Base-by-base conservation (phyloP, 2,329 filamentous ascomycete species). In the Penicillium sp. region DNA sequence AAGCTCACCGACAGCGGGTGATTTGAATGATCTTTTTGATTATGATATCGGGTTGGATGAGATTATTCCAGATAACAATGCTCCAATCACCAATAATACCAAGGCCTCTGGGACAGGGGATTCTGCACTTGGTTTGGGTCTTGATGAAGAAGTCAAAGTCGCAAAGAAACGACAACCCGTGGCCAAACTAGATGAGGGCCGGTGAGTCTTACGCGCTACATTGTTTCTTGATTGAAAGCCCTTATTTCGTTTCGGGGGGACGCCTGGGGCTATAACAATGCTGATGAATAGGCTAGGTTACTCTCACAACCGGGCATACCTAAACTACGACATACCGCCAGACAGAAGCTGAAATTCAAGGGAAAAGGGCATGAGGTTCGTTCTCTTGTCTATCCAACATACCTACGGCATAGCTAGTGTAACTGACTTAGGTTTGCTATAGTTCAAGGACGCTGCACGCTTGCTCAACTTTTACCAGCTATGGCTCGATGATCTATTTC, bases 401-500 rank as follows among this genome's bases (percentile, higher is more conserved):
- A 23, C 25, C 4, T 9, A 50, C 9, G 8, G 43, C 11, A 29
- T 40, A 19, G n/a, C 13, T 25, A 34, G 58, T 38, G 25, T 33
- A 41, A 57, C 54, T 63, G 25, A 63, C 54, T n/a, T 59, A 10
- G 23, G 31, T 43, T 23, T 47, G 9, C 4, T 34, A 1, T 53
- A 93, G 87, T 97, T 94, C 75, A 87, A 89, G 19, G 94, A 99
- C 70, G 85, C 92, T 11, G 84, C 87, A 0, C 85, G 87, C 16
- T 82, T 99, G 25, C 81, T 99, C 47, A 91, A 90, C 25, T 90
- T 95, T 71, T 99, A 97, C 71, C 94, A 97, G 72, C 76, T 96
- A 55, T 99, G 94, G 94, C 88, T 99, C 2, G 93, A 99, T 75
- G 92, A 97, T 69, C 81, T 99, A 13, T 99, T 92, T 69, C 94